Conservation (phyloP, 2,329 filamentous ascomycete species). For the Sporothrix mexicana region DNA sequence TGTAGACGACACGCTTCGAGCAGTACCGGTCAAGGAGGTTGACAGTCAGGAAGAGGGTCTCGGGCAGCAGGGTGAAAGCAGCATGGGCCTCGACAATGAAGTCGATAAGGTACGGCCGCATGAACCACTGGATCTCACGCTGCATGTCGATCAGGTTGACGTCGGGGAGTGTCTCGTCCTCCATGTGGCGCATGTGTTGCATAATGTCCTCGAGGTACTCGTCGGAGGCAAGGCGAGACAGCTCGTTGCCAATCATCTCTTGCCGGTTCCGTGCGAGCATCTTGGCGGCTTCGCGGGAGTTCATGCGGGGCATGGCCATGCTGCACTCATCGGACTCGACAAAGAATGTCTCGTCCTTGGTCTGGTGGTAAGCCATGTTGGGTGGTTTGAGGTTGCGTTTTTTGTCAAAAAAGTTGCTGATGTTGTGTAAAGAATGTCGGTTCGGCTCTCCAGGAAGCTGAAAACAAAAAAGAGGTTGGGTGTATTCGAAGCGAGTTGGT, state of each 20-base stretch:
- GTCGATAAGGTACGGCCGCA: slow-evolving; percentile 97
- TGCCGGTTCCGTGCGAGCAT: slow-evolving; percentile 82
- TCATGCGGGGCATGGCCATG: slow-evolving; percentile 61
- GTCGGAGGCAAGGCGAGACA: slow-evolving; percentile 82
- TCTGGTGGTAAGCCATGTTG: slow-evolving; percentile 44
- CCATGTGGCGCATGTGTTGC: slow-evolving; percentile 94
- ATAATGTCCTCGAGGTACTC: slow-evolving; percentile 96
- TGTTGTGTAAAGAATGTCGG: slow-evolving; percentile 27
- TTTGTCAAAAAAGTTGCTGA: neutral
- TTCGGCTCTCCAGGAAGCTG: slow-evolving; percentile 35
- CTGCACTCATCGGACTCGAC: slow-evolving; percentile 61
- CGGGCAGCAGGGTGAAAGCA: slow-evolving; percentile 89
- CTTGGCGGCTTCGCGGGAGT: slow-evolving; percentile 76
- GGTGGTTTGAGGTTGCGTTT: slow-evolving; percentile 26
- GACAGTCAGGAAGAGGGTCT: slow-evolving; percentile 94
- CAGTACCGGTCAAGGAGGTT: slow-evolving; percentile 98
- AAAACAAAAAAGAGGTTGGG: slow-evolving; percentile 19
- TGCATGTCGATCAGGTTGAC: slow-evolving; percentile 99
- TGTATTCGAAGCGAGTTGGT: slow-evolving; percentile 32
- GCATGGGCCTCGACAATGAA: slow-evolving; percentile 97
- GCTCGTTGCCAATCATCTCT: slow-evolving; percentile 84
- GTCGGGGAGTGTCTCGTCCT: slow-evolving; percentile 91
- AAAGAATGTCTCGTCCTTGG: slow-evolving; percentile 57
- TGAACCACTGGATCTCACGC: slow-evolving; percentile 99
- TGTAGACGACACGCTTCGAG: slow-evolving; percentile 96